Conservation (phyloP, 129 eudicot species). For the Flaveria bidentis region DNA sequence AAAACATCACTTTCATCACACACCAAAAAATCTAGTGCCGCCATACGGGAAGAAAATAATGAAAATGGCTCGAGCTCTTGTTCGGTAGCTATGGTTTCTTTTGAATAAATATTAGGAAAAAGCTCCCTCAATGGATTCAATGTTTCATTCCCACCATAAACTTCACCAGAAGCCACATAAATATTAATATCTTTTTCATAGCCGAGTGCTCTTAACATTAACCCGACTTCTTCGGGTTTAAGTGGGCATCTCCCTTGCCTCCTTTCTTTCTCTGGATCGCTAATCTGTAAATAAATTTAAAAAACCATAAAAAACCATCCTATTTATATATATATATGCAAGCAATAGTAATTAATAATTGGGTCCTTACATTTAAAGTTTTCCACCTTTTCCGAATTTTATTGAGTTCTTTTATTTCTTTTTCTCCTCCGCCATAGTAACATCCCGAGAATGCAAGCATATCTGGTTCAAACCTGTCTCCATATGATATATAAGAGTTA, state of each 20-base stretch:
- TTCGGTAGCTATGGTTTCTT: conserved; percentile 65
- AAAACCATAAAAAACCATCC: background rate
- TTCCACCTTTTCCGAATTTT: conserved; percentile 87
- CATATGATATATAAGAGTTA: background rate
- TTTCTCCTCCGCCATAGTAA: conserved; percentile 89
- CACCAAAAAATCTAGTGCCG: conserved; percentile 80
- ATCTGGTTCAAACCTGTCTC: conserved; percentile 84
- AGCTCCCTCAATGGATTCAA: conserved; percentile 72
- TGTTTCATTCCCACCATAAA: conserved; percentile 76
- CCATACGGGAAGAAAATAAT: conserved; percentile 87
- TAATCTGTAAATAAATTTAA: conserved; percentile 40
- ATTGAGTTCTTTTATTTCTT: conserved; percentile 67
- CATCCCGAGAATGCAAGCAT: conserved; percentile 99
- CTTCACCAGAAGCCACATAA: conserved; percentile 88
- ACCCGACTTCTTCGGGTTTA: conserved; percentile 91
- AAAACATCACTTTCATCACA: conserved; percentile 85
- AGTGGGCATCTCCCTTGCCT: conserved; percentile 92
- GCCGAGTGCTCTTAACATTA: conserved; percentile 85
- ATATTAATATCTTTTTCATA: conserved; percentile 61
- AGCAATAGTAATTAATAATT: background rate
- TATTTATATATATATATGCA: background rate
- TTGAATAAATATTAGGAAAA: conserved; percentile 77
- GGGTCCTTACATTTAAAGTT: conserved; percentile 69
- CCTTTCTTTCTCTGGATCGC: conserved; percentile 75
- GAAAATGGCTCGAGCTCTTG: conserved; percentile 74